Evolutionary conservation across 169 alveolate genomes (phyloP).

Genomic region (Theileria annulata): DNA sequence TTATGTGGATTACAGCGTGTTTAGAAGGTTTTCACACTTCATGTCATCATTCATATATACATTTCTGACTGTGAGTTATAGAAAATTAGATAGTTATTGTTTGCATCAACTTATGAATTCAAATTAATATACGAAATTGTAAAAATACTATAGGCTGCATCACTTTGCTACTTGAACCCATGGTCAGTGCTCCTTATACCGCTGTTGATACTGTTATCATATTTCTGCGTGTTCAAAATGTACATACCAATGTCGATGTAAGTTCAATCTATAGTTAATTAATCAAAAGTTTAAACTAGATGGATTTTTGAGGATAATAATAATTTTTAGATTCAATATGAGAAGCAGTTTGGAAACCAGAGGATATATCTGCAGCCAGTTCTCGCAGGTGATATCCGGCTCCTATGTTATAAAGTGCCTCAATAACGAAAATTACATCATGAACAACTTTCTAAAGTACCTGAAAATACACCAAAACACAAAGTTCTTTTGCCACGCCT

Average conservation of each 20-base stretch:
- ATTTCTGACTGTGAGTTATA: slow-evolving; percentile 11
- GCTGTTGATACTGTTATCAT: slow-evolving; percentile 35
- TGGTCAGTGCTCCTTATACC: slow-evolving; percentile 48
- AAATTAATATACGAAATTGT: not conserved
- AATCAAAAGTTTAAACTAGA: not conserved
- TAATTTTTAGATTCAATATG: slow-evolving; percentile 46
- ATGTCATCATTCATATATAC: slow-evolving; percentile 33
- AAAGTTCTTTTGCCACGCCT: slow-evolving; percentile 37
- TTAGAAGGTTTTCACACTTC: slow-evolving; percentile 51
- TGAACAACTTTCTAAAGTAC: slow-evolving; percentile 45
- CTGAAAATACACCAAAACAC: slow-evolving; percentile 48
- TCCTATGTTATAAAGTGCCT: slow-evolving; percentile 47
- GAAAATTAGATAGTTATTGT: not conserved
- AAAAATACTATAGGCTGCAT: slow-evolving; percentile 14
- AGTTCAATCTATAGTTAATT: not conserved
- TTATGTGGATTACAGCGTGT: slow-evolving; percentile 61
- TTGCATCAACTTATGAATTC: no score
- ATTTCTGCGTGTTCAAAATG: slow-evolving; percentile 39
- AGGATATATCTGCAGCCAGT: slow-evolving; percentile 43
- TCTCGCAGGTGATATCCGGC: slow-evolving; percentile 56
- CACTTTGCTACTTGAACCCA: slow-evolving; percentile 47
- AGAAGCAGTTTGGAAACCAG: slow-evolving; percentile 42
- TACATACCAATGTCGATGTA: slow-evolving; percentile 62
- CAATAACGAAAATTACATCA: slow-evolving; percentile 33
- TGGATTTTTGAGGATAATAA: not conserved